These are phyloP conservation scores for Acacia confusa DNA, from an alignment of 306 rosid species.

Conservation along the genomic window DNA sequence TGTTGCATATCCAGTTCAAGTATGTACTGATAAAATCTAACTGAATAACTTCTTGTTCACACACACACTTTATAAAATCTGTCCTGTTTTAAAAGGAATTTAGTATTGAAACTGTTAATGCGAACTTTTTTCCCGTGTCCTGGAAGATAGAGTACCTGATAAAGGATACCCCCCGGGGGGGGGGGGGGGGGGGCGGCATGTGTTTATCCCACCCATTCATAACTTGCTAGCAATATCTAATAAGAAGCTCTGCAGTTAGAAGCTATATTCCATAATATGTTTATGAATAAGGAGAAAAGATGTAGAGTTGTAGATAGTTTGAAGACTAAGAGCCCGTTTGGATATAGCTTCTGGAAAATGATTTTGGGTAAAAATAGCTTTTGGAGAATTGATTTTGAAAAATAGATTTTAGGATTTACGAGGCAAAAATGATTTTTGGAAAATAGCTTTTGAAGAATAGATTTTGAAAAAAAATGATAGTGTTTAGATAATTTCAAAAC, in stretches of 20 bases:
- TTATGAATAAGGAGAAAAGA: not conserved
- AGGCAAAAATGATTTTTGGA: too few relatives aligned
- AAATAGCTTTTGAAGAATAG: too few relatives aligned
- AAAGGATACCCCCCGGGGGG: not conserved
- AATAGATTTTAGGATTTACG: too few relatives aligned
- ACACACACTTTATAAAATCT: not conserved
- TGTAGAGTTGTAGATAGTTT: not conserved
- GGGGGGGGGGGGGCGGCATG: too few relatives aligned
- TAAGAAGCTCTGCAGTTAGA: not conserved
- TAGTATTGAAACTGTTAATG: not conserved
- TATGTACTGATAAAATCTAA: not conserved
- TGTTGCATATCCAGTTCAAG: constrained; percentile 10
- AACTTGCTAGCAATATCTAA: constrained; percentile 13
- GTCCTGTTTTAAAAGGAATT: not conserved
- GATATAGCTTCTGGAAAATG: too few relatives aligned
- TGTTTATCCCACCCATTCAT: not conserved
- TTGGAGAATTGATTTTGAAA: too few relatives aligned
- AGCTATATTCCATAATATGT: constrained; percentile 14
- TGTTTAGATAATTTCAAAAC: too few relatives aligned
- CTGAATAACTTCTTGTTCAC: not conserved
- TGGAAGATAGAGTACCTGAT: not conserved
- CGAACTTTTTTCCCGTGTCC: not conserved
- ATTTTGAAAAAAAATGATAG: too few relatives aligned
- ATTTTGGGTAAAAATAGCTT: too few relatives aligned
- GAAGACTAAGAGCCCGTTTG: too few relatives aligned